phyloP scores from a whole-genome alignment of 2,329 filamentous ascomycete species.

The Pseudogymnoascus sp. region DNA sequence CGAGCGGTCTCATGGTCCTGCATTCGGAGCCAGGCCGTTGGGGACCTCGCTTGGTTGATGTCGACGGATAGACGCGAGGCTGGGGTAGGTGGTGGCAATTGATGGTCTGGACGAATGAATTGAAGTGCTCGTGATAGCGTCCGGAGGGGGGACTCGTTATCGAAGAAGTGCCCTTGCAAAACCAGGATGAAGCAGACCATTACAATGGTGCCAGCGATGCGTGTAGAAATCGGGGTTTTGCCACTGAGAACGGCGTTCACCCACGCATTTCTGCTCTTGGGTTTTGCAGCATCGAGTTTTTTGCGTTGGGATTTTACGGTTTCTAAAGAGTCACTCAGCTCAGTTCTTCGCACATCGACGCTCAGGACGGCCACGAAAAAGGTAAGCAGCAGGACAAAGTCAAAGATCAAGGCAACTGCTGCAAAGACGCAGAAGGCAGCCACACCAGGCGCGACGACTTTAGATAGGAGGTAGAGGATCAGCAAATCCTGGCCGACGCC shows the following conservation, averaged over 20 bases:
- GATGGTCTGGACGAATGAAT: constrained; percentile 9
- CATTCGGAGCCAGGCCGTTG: constrained; percentile 65
- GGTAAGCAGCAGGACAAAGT: constrained; percentile 70
- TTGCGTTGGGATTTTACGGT: not conserved
- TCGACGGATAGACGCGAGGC: constrained; percentile 43
- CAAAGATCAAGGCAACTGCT: constrained; percentile 65
- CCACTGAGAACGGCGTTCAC: constrained; percentile 54
- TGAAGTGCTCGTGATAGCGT: constrained; percentile 31
- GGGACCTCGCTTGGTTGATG: constrained; percentile 69
- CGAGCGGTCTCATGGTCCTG: constrained; percentile 73
- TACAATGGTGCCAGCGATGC: constrained; percentile 67
- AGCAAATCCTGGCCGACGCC: constrained; percentile 62
- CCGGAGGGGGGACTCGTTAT: constrained; percentile 42
- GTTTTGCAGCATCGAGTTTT: constrained; percentile 27
- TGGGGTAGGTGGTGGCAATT: constrained; percentile 17
- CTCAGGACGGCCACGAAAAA: constrained; percentile 75
- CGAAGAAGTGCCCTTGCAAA: constrained; percentile 72
- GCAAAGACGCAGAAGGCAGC: constrained; percentile 71
- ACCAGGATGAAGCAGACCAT: constrained; percentile 65
- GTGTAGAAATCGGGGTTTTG: constrained; percentile 60
- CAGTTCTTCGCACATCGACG: constrained; percentile 68
- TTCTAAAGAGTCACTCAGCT: constrained; percentile 65
- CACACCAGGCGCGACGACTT: constrained; percentile 60
- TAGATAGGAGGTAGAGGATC: constrained; percentile 59
- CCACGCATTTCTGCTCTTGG: constrained; percentile 41